Conservation (phyloP, 1,284 basidiomycete species). For the Taiwanofungus camphoratus region DNA sequence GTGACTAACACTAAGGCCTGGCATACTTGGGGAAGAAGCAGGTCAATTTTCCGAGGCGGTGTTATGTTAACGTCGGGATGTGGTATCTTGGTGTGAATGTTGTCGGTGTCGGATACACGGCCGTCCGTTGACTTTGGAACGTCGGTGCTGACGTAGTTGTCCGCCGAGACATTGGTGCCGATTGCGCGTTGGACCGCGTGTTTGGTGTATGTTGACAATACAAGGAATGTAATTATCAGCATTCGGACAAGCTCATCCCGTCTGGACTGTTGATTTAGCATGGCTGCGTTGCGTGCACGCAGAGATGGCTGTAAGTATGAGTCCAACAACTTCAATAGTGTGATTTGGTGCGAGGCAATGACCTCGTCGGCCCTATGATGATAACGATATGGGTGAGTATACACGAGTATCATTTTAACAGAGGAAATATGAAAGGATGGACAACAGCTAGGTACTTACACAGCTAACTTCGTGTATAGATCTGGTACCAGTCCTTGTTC, state of each 20-base stretch:
- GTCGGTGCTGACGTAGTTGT: no score
- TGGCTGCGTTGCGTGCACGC: slow-evolving; percentile 1
- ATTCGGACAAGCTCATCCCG: slow-evolving; percentile 44
- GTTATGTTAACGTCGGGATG: no score
- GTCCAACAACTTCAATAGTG: slow-evolving; percentile 81
- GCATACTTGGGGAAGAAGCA: slow-evolving; percentile 68
- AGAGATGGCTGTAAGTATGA: slow-evolving; percentile 58
- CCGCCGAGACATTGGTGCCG: slow-evolving; percentile 21
- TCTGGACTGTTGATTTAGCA: no score
- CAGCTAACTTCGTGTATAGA: slow-evolving; percentile 30
- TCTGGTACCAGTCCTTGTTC: slow-evolving; percentile 27
- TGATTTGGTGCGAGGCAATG: slow-evolving; percentile 79
- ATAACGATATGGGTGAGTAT: no score
- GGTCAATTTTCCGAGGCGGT: slow-evolving; percentile 41
- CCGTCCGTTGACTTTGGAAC: no score
- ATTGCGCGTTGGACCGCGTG: slow-evolving; percentile 45
- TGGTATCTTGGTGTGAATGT: no score
- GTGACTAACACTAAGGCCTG: slow-evolving; percentile 74
- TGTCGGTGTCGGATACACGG: no score
- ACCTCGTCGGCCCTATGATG: slow-evolving; percentile 59
- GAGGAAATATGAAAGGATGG: not conserved
- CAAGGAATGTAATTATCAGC: slow-evolving; percentile 47
- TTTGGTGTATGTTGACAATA: slow-evolving; percentile 47
- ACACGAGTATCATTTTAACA: not conserved
- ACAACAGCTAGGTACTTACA: slow-evolving; percentile 25